phyloP scores from a whole-genome alignment of 176 grass and related monocot genomes.

The Carex scoparia region DNA sequence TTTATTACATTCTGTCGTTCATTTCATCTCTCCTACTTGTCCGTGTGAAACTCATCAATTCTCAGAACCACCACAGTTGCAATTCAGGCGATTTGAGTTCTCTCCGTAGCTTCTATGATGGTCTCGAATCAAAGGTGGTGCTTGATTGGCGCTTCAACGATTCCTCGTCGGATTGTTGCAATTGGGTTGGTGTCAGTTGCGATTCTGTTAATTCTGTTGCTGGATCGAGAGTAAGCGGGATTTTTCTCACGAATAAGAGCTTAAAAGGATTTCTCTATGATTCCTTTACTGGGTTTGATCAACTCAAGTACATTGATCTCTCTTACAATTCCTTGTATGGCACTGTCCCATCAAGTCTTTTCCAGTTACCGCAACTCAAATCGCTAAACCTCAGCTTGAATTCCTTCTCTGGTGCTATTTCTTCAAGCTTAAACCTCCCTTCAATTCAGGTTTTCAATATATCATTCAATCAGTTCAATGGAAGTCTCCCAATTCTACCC shows the following conservation, averaged over 20 bases:
- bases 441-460: conserved; percentile 53
- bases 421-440: conserved; percentile 28
- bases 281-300: conserved; percentile 41
- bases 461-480: conserved; percentile 46
- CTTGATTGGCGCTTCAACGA: conserved; percentile 40
- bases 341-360: conserved; percentile 24
- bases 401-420: conserved; percentile 45
- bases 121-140: conserved; percentile 29
- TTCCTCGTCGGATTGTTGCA: conserved; percentile 48
- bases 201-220: neutral
- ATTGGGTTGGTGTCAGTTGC: conserved; percentile 63
- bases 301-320: conserved; percentile 57
- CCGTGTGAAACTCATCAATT: conserved; percentile 4
- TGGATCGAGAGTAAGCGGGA: conserved; percentile 32
- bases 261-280: conserved; percentile 43
- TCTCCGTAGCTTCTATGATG: conserved; percentile 39
- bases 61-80: conserved; percentile 44
- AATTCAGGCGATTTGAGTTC: conserved; percentile 42
- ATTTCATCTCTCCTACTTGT: conserved; percentile 19
- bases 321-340: conserved; percentile 51
- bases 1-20: conserved; percentile 20
- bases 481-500: neutral
- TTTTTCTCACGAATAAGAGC: conserved; percentile 61
- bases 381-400: conserved; percentile 74
- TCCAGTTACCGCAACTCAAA: conserved; percentile 32